phyloP scores from a whole-genome alignment of 345 rosid genomes.

The Eucalyptus globulus region DNA sequence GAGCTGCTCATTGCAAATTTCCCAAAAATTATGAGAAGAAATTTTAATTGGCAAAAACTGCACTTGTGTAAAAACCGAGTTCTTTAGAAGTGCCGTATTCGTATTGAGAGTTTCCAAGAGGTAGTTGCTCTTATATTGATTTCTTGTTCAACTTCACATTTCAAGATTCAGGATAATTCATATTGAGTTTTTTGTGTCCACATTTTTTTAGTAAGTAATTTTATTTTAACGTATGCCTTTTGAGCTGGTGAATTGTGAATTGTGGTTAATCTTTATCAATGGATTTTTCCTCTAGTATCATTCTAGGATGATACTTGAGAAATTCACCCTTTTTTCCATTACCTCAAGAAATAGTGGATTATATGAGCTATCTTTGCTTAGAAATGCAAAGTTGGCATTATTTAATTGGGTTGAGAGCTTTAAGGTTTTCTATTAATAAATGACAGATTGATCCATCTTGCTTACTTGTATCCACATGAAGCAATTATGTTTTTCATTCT shows the following conservation, averaged over 20 bases:
- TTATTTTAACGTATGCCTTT: neutral
- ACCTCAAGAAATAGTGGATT: neutral
- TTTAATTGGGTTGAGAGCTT: neutral
- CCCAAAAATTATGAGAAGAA: slow-evolving; percentile 10
- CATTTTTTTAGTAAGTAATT: neutral
- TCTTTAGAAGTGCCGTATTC: slow-evolving; percentile 25
- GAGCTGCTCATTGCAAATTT: slow-evolving; percentile 8
- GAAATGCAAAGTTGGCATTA: neutral
- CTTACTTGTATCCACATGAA: neutral
- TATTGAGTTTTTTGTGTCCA: neutral
- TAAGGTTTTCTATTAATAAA: neutral
- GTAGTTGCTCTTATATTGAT: neutral
- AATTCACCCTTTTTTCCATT: neutral
- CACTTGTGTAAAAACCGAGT: neutral
- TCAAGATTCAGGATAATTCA: neutral
- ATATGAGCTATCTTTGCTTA: neutral
- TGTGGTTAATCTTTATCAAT: neutral
- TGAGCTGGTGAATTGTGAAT: neutral
- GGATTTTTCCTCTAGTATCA: neutral
- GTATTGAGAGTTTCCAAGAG: slow-evolving; percentile 37
- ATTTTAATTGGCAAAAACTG: neutral
- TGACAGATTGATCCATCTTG: neutral
- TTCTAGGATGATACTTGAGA: neutral
- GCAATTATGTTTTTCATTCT: neutral
- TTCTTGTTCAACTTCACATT: neutral